Base-by-base conservation (phyloP, 2,329 filamentous ascomycete species). In the Apiospora pterosperma region DNA sequence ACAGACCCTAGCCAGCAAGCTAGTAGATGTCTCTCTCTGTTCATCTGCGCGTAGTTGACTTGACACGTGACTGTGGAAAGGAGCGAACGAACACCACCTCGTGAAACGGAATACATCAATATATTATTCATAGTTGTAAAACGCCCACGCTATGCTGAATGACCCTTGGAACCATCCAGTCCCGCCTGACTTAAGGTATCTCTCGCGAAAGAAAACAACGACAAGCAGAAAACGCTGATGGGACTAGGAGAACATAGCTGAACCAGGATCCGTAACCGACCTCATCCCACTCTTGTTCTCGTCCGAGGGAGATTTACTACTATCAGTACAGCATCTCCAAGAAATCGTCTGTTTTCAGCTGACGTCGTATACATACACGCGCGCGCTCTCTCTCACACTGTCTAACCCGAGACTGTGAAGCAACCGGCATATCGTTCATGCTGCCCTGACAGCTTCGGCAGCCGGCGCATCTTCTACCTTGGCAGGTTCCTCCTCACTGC, bases 61-160 rank as follows among this genome's bases (percentile, higher is more conserved):
- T n/a, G n/a, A n/a, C n/a, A n/a, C n/a, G n/a, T n/a, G n/a, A n/a
- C n/a, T n/a, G n/a, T n/a, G n/a, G 5, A 21, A 21, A 42, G 19
- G 19, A 21, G 21, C 5, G 11, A 16, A 8, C 23, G 19, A 7
- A 28, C 42, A 28, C 1, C 21, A 28, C 42, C 23, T 19, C 23
- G 7, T 19, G 21, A 19, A 55, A n/a, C 48, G 48, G 3, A n/a
- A 55, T 34, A 34, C 48, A 19, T 34, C 48, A 34, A 55, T 55
- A 34, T 55, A 55, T 55, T 55, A 55, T 34, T 55, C 48, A 8
- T 55, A 55, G 28, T 34, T 52, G 31, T 55, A 23, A 44, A 55
- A 52, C 48, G 48, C 48, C 48, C 48, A 55, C 48, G 48, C 48
- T 55, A 55, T 55, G 48, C 48, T 55, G 48, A 55, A 55, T 55